These are phyloP conservation scores for Aspergillus avenaceus DNA, from an alignment of 495 filamentous ascomycete genomes.

Conservation along the genomic window DNA sequence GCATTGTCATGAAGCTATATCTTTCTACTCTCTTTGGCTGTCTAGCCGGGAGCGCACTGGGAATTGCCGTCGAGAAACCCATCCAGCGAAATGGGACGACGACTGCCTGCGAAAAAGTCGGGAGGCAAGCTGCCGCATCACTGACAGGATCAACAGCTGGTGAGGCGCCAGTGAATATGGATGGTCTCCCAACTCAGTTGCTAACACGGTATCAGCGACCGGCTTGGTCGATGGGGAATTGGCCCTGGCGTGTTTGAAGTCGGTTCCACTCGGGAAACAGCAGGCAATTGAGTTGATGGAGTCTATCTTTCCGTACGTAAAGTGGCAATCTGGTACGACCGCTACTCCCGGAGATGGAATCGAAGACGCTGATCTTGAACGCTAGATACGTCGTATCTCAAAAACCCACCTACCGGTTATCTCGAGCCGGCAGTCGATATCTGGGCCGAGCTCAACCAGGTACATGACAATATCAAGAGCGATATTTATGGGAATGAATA, in stretches of 20 bases:
- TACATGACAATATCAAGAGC: not conserved
- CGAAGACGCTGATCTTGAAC: not conserved
- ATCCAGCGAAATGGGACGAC: too few species aligned
- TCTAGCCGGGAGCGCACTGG: not conserved
- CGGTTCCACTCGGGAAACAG: not conserved
- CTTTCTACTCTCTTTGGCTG: not conserved
- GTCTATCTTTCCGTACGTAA: not conserved
- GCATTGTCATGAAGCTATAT: conserved; percentile 9
- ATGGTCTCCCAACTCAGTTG: too few species aligned
- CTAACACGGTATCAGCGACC: too few species aligned
- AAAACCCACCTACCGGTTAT: not conserved
- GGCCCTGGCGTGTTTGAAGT: not conserved
- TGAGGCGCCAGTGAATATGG: too few species aligned
- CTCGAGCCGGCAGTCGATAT: not conserved
- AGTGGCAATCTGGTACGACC: not conserved
- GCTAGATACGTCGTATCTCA: not conserved
- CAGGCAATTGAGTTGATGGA: not conserved
- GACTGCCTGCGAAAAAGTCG: not conserved
- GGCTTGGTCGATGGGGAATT: not conserved
- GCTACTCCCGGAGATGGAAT: too few species aligned
- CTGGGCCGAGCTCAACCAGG: not conserved
- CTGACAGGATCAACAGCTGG: too few species aligned
- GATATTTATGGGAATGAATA: not conserved
- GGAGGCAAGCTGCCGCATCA: too few species aligned
- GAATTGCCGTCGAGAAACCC: too few species aligned